These are phyloP conservation scores for Pelargonium australe DNA, from an alignment of 441 rosid genomes.

Conservation along the genomic window DNA sequence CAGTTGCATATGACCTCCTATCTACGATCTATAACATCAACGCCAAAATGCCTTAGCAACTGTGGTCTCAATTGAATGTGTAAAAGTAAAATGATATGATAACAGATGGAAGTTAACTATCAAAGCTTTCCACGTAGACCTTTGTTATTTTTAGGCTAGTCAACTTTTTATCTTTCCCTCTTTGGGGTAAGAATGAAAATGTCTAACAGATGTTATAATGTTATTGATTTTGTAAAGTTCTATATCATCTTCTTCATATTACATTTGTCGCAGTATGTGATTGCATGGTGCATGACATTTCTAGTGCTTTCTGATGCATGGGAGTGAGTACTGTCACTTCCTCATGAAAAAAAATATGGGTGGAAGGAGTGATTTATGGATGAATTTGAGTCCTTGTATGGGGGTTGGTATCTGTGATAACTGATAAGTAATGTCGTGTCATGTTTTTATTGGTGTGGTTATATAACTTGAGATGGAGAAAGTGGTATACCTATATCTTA, in stretches of 20 bases:
- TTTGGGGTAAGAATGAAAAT: background rate
- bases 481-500: too few species aligned
- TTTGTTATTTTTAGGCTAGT: background rate
- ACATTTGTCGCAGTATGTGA: background rate
- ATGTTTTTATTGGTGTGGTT: too few species aligned
- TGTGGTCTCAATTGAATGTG: background rate
- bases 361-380: background rate
- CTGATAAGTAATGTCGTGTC: too few species aligned
- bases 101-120: background rate
- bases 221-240: background rate
- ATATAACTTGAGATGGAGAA: too few species aligned
- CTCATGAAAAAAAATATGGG: background rate
- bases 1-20: too few species aligned
- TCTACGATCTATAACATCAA: too few species aligned
- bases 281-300: background rate
- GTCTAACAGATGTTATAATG: background rate
- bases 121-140: background rate
- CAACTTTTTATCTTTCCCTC: background rate
- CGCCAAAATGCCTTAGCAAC: background rate
- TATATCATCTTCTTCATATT: background rate
- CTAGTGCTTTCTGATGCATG: background rate
- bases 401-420: too few species aligned
- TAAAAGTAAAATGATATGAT: background rate
- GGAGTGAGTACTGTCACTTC: background rate
- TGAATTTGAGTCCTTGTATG: background rate